A percentile compares a stretch with the other conserved stretches of the same genome.
phyloP scores from a whole-genome alignment of 768 basidiomycete genomes.

The Russula dissimulans region DNA sequence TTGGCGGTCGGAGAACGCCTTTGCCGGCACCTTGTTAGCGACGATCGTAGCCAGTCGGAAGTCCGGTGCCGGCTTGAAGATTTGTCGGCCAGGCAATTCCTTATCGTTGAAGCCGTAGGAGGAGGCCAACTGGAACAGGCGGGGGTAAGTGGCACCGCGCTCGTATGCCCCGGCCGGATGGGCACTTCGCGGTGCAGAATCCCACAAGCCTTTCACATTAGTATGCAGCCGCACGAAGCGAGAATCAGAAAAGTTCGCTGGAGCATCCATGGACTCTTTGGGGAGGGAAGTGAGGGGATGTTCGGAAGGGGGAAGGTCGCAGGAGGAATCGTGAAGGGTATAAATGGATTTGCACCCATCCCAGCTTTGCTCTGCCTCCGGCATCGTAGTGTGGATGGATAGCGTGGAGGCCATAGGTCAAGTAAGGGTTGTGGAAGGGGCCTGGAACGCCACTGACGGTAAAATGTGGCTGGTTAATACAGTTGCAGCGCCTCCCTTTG shows the following conservation, averaged over 20 bases:
- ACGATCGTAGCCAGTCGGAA: neutral
- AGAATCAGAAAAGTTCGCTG: constrained; percentile 3
- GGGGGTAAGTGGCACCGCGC: constrained; percentile 8
- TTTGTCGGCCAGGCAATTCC: neutral
- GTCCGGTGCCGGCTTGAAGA: neutral
- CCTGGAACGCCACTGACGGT: neutral
- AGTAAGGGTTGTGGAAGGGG: neutral
- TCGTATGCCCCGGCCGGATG: constrained; percentile 11
- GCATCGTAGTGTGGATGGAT: neutral
- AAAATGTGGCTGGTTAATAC: constrained; percentile 1
- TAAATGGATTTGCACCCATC: constrained; percentile 5
- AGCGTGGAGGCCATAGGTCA: constrained; percentile 7
- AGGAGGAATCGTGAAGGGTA: neutral
- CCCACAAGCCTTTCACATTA: constrained; percentile 13
- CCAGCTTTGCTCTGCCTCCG: neutral
- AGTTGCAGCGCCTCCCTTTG: neutral
- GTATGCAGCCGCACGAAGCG: constrained; percentile 10
- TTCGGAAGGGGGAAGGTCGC: neutral
- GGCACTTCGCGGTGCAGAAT: constrained; percentile 16
- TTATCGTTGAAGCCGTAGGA: neutral
- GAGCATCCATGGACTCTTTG: constrained; percentile 6
- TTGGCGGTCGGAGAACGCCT: constrained; percentile 1
- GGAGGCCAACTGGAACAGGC: constrained; percentile 11
- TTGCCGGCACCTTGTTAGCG: neutral
- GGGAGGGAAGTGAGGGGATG: neutral